Evolutionary conservation across 352 stramenopile genomes (phyloP), one percentile per base, ranked within the genome.

Genomic region (Detonula confervacea): DNA sequence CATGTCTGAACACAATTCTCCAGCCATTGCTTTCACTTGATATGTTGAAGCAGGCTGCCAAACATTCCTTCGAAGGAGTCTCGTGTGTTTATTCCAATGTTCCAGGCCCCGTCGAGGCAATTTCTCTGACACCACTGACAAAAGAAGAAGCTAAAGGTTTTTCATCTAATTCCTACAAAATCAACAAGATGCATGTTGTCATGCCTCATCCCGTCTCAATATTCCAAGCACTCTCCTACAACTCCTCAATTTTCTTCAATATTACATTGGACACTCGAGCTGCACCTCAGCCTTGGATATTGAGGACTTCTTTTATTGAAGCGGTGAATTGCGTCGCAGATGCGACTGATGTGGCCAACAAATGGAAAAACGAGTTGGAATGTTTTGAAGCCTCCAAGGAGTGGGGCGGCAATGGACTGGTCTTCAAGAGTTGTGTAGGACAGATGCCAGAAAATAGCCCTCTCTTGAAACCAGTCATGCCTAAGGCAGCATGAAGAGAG

Each of bases 61-160:
- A 33, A 11, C 22, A 75, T 29, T 44, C 24, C 7, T 75, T 75
- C 16, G 12, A 68, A 16, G 16, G 55, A 29, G 51, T 16, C 24
- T 68, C 52, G 16, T 68, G 52, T 52, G 66, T 75, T 16, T 75
- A 67, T 29, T 59, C 52, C 14, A 75, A 75, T 49, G 54, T 75
- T 12, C 66, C 66, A 14, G 66, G 66, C 2, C 66, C 66, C 18
- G 16, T 8, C 18, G 54, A 69, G 30, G 29, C 49, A 30, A 49
- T 75, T 29, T 75, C 42, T 42, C 22, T 67, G 24, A n/a, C 8
- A 60, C 6, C 51, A 7, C 11, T 11, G 33, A 11, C 33, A 42
- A 6, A 11, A 9, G 14, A 24, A 24, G 54, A 25, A 46, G 24
- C 9, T 44, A 24, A 18, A 16, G 9, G 22, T 18, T 14, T 7